phyloP scores from a whole-genome alignment of 2,329 filamentous ascomycete species.

The Penicillium sp. region DNA sequence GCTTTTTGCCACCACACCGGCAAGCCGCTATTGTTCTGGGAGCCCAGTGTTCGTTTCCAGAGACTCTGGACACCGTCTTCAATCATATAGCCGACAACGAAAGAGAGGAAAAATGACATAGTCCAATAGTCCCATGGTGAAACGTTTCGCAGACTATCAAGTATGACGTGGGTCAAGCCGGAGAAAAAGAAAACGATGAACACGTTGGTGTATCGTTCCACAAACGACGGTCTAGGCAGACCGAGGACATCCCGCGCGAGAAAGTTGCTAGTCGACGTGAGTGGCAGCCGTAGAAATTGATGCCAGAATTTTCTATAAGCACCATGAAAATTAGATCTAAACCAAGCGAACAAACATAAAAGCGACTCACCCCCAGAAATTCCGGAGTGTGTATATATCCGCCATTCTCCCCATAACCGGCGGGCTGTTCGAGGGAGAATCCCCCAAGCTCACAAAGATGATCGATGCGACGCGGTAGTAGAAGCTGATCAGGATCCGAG shows the following conservation, averaged over 20 bases:
- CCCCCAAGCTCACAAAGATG: slow-evolving; percentile 16
- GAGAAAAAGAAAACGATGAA: slow-evolving; percentile 32
- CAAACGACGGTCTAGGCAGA: slow-evolving; percentile 17
- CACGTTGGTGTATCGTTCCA: slow-evolving; percentile 30
- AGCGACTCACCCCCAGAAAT: slow-evolving; percentile 29
- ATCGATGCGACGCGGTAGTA: slow-evolving; percentile 22
- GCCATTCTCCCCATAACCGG: slow-evolving; percentile 25
- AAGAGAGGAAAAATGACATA: slow-evolving; percentile 24
- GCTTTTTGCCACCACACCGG: slow-evolving; percentile 9
- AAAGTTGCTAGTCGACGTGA: slow-evolving; percentile 21
- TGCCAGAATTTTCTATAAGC: slow-evolving; percentile 30
- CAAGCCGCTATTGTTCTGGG: not conserved
- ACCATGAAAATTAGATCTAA: not conserved
- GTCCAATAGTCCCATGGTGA: slow-evolving; percentile 16
- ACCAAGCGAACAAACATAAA: not conserved
- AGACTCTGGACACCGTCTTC: slow-evolving; percentile 29
- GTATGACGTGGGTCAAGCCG: slow-evolving; percentile 22
- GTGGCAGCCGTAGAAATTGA: slow-evolving; percentile 26
- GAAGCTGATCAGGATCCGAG: slow-evolving; percentile 19
- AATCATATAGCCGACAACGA: slow-evolving; percentile 27
- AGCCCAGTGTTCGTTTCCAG: slow-evolving; percentile 11
- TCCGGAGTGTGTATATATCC: slow-evolving; percentile 27
- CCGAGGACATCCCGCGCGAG: slow-evolving; percentile 20
- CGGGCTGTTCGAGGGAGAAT: slow-evolving; percentile 21
- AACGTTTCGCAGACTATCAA: slow-evolving; percentile 18